Evolutionary conservation across 2,329 filamentous ascomycete species (phyloP).

Genomic region (Kalaharituber pfeilii): DNA sequence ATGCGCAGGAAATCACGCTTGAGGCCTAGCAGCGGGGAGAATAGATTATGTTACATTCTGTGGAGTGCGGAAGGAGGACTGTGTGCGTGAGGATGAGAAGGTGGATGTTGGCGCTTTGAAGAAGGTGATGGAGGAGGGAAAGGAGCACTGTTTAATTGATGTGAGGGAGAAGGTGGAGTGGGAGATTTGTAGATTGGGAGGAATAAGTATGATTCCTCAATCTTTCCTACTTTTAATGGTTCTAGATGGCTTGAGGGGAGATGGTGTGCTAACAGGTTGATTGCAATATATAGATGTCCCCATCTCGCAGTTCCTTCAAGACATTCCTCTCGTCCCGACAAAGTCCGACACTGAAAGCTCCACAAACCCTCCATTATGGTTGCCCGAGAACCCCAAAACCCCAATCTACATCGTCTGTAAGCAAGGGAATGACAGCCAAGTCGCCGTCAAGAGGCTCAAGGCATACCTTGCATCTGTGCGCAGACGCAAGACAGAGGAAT

Average conservation of each 20-base stretch:
- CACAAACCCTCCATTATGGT: conserved; percentile 10
- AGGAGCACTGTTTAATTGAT: conserved; percentile 50
- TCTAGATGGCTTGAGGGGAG: too few species aligned
- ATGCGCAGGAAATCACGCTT: conserved; percentile 42
- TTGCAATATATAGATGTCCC: conserved; percentile 9
- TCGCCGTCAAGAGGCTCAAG: conserved; percentile 48
- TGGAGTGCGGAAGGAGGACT: conserved; percentile 42
- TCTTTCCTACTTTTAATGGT: background rate
- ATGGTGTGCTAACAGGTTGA: background rate
- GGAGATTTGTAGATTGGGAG: conserved; percentile 56
- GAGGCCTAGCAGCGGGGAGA: conserved; percentile 44
- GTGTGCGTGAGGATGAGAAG: conserved; percentile 45
- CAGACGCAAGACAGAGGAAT: conserved; percentile 41
- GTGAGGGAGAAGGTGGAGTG: conserved; percentile 75
- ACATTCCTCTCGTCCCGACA: background rate
- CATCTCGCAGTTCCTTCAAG: conserved; percentile 5
- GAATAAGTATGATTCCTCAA: conserved; percentile 28
- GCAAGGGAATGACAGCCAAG: conserved; percentile 61
- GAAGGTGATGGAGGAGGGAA: conserved; percentile 6
- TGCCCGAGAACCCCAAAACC: conserved; percentile 24
- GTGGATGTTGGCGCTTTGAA: conserved; percentile 48
- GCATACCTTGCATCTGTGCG: conserved; percentile 34
- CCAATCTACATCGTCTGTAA: conserved; percentile 58
- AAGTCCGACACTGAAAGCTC: background rate
- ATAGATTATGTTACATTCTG: conserved; percentile 81